phyloP scores from a whole-genome alignment of 768 basidiomycete genomes.

The Boletus coccyginus region DNA sequence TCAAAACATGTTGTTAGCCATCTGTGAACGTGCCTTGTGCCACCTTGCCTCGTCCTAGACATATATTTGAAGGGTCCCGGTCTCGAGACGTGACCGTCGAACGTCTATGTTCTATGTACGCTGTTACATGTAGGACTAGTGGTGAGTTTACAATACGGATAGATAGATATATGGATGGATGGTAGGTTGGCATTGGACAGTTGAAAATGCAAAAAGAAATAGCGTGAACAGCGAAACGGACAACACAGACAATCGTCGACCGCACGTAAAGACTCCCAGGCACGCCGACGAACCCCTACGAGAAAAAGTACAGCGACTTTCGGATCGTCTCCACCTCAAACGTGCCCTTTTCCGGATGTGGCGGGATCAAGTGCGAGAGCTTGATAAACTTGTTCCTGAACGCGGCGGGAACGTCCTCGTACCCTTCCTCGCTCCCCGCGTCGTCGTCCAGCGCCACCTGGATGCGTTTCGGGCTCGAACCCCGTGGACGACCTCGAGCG shows the following conservation, averaged over 20 bases:
- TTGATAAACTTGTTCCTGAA: constrained; percentile 64
- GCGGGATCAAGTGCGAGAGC: constrained; percentile 73
- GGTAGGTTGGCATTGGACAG: background rate
- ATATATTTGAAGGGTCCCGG: too few species aligned
- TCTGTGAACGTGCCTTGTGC: constrained; percentile 25
- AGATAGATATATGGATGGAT: constrained; percentile 5
- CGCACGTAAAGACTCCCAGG: too few species aligned
- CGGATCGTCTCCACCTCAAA: constrained; percentile 85
- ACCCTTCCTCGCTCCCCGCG: constrained; percentile 7
- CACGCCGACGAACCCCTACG: constrained; percentile 39
- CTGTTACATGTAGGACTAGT: constrained; percentile 10
- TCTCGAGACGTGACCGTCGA: background rate
- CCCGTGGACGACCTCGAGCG: constrained; percentile 18
- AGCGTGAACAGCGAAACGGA: background rate
- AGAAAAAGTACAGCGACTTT: constrained; percentile 90
- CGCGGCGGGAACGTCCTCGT: constrained; percentile 24
- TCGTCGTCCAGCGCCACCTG: constrained; percentile 4
- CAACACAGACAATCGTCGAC: background rate
- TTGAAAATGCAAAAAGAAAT: background rate
- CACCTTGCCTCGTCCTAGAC: constrained; percentile 2
- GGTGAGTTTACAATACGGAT: constrained; percentile 18
- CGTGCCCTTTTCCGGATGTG: constrained; percentile 77
- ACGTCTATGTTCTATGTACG: constrained; percentile 12
- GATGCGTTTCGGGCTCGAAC: constrained; percentile 17
- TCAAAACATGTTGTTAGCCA: constrained; percentile 27